These are phyloP conservation scores for Vitis hybrid DNA, from an alignment of 177 flowering plant genomes.

Conservation along the genomic window DNA sequence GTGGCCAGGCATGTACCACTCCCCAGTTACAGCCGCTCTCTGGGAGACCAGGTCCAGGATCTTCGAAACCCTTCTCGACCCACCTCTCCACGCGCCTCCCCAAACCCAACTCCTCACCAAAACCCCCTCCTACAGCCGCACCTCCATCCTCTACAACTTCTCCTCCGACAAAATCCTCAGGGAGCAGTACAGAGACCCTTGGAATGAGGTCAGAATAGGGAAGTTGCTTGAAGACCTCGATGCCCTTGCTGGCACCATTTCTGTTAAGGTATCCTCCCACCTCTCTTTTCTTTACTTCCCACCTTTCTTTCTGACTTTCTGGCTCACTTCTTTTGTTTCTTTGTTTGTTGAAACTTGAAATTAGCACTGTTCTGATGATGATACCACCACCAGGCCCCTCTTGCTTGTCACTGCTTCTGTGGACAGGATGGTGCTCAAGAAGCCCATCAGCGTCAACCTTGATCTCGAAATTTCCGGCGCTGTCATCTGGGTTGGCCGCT, in stretches of 20 bases:
- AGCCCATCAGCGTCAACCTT: conserved; percentile 37
- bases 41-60: conserved; percentile 47
- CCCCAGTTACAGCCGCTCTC: conserved; percentile 43
- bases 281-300: neutral
- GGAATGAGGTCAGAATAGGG: conserved; percentile 51
- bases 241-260: conserved; percentile 50
- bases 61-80: conserved; percentile 40
- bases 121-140: conserved; percentile 38
- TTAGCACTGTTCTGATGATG: conserved; percentile 48
- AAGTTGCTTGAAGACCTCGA: conserved; percentile 53
- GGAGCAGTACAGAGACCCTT: conserved; percentile 53
- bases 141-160: conserved; percentile 31
- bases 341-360: neutral
- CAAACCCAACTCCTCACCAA: conserved; percentile 42
- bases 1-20: conserved; percentile 52
- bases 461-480: conserved; percentile 40
- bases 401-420: conserved; percentile 50
- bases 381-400: conserved; percentile 45
- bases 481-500: conserved; percentile 49
- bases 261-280: conserved; percentile 33
- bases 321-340: neutral
- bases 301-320: neutral
- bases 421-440: conserved; percentile 41
- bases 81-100: conserved; percentile 44
- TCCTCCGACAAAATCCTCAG: conserved; percentile 35